These are phyloP conservation scores for Streptanthus diversifolius DNA, from an alignment of 345 rosid genomes.

Conservation along the genomic window DNA sequence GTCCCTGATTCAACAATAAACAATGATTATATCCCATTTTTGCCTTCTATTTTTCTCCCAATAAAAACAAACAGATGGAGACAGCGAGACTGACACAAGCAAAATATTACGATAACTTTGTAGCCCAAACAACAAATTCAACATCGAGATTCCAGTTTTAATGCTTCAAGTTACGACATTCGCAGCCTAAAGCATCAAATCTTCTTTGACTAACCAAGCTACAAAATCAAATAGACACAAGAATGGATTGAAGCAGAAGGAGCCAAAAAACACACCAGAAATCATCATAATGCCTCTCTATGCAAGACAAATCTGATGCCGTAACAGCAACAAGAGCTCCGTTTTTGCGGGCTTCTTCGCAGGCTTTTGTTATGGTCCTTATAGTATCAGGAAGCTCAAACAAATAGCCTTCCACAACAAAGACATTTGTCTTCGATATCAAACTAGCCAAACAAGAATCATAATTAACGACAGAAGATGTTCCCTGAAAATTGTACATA, in stretches of 20 bases:
- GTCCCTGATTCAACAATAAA: constrained; percentile 52
- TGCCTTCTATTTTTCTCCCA: background rate
- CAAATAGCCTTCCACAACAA: constrained; percentile 89
- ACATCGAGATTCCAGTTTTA: background rate
- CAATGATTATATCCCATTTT: background rate
- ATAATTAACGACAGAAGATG: constrained; percentile 72
- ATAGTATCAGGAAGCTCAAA: constrained; percentile 93
- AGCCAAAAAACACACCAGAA: constrained; percentile 55
- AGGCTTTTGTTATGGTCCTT: constrained; percentile 70
- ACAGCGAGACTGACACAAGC: background rate
- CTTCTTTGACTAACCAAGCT: constrained; percentile 1
- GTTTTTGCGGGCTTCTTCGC: constrained; percentile 72
- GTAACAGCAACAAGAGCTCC: constrained; percentile 89
- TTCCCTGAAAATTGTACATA: constrained; percentile 54
- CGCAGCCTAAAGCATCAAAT: background rate
- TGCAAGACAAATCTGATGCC: constrained; percentile 92
- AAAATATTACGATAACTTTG: background rate
- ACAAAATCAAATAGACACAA: background rate
- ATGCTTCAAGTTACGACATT: background rate
- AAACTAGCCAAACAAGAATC: constrained; percentile 69
- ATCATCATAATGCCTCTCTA: constrained; percentile 87
- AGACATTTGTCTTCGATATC: constrained; percentile 67
- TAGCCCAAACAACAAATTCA: background rate
- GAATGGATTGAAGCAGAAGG: background rate
- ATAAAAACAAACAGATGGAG: background rate